Base-by-base conservation (phyloP, 768 basidiomycete species). In the Hydnomerulius pinastri region DNA sequence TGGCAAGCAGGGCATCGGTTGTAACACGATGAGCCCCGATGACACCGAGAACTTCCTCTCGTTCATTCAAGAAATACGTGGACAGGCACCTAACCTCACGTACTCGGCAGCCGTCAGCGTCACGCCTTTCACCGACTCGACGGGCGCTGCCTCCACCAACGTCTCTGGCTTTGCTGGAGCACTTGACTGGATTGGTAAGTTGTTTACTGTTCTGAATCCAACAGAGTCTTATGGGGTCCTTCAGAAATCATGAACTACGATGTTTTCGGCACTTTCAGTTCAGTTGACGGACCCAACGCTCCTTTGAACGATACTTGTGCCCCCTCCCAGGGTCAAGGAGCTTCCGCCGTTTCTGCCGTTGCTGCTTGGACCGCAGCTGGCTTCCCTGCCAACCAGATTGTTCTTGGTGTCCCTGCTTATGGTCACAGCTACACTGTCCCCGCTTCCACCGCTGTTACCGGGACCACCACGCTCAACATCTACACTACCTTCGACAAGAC, bases 351-450 rank as follows among this genome's bases (percentile, higher is more conserved):
- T 20, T 83, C 85, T 6, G 85, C 89, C 4, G 78, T 98, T 37
- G 64, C 73, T 8, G 78, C 81, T 2, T 97, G 94, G 95, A 80
- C 76, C 1, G 57, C 61, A 0, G 92, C 92, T 32, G 89, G 90
- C 10, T 85, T 98, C 70, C 87, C 92, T 15, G 69, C 76, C 7
- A 50, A 54, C 45, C 71, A 88, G 71, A 85, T 96, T 50, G 81
- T 92, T 24, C 81, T 98, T 6, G 95, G 93, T 46, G 83, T 96
- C 1, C 82, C 93, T 11, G 73, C 86, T 15, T 96, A 92, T 68
- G 91, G 90, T 1, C 92, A 92, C 69, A 83, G 90, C 18, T 94
- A 75, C 75, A 69, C 35, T 0, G 67, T 68, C 4, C 18, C 55
- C 17, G 56, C 56, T n/a, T 62, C 64, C 23, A 52, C 61, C 3